Base-by-base conservation (phyloP, 2,329 filamentous ascomycete genomes). In the Diaporthe sp. region DNA sequence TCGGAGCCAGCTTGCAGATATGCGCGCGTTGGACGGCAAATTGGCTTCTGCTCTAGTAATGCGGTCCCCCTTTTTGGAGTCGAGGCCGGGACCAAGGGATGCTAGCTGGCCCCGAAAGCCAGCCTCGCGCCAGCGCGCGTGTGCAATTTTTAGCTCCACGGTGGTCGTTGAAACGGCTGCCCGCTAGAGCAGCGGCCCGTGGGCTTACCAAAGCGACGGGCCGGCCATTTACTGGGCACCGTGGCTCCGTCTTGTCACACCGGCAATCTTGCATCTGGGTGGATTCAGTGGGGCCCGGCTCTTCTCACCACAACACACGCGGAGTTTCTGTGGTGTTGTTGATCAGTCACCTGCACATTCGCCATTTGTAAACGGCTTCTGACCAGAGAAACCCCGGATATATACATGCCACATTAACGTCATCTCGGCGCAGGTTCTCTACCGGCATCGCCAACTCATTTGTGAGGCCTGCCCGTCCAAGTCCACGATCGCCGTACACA, bases 151-250 rank as follows among this genome's bases (percentile, higher is more conserved):
- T 67, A 67, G 61, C 61, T 67, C 61, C 28, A 50, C 42, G 60
- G 42, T 66, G 60, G 42, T 67, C 42, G 42, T 25, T 35, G 61
- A 67, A 67, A 67, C 61, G 61, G 61, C 45, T 67, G 61, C 45
- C 61, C 61, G 45, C 61, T 67, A 67, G 61, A 50, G 45, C 61
- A 12, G 61, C 64, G 64, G 64, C 64, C 64, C 64, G 45, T 52
- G 64, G 64, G 64, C 64, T 67, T 67, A 67, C 64, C 64, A 67
- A 67, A 67, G 45, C 45, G 30, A 67, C 64, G 64, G 64, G 64
- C 64, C 64, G 64, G 45, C 4, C 64, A 50, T 50, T 10, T n/a
- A n/a, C n/a, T n/a, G n/a, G n/a, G 54, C 30, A 60, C 35, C 7
- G 7, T 25, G 2, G 15, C 50, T 28, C 50, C 9, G 28, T 33